phyloP scores from a whole-genome alignment of 345 rosid genomes.

The Euphorbia peplus region DNA sequence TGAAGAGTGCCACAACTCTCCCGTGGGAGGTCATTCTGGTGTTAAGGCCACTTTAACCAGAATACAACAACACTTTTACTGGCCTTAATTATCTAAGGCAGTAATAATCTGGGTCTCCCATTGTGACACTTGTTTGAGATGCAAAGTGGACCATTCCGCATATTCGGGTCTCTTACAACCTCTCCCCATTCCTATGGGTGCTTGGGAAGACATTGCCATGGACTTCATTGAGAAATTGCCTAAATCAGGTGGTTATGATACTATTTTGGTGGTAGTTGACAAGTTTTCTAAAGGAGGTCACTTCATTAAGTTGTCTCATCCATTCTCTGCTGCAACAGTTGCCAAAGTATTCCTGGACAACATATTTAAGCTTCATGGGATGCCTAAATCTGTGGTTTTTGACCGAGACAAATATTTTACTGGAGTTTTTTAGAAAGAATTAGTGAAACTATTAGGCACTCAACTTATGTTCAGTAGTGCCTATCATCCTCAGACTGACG shows the following conservation, averaged over 20 bases:
- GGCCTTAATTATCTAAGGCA: neutral
- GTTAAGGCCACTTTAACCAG: neutral
- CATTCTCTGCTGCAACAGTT: neutral
- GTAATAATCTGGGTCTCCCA: neutral
- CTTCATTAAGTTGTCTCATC: neutral
- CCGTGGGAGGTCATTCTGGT: neutral
- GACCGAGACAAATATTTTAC: neutral
- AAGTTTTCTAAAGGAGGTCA: neutral
- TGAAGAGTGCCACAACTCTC: neutral
- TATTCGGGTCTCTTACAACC: neutral
- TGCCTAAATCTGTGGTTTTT: neutral
- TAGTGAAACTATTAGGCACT: neutral
- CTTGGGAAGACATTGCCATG: neutral
- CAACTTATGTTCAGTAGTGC: neutral
- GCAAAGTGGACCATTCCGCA: neutral
- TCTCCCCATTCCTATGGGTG: neutral
- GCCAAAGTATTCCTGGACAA: neutral
- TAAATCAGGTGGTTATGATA: neutral
- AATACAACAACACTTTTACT: neutral
- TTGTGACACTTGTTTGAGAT: neutral
- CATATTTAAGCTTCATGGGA: neutral
- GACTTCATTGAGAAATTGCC: neutral
- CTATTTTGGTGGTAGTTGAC: neutral
- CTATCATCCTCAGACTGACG: too few species aligned
- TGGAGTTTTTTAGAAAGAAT: neutral